These are phyloP conservation scores for Pythium monospermum DNA, from an alignment of 352 stramenopile species.

Conservation along the genomic window DNA sequence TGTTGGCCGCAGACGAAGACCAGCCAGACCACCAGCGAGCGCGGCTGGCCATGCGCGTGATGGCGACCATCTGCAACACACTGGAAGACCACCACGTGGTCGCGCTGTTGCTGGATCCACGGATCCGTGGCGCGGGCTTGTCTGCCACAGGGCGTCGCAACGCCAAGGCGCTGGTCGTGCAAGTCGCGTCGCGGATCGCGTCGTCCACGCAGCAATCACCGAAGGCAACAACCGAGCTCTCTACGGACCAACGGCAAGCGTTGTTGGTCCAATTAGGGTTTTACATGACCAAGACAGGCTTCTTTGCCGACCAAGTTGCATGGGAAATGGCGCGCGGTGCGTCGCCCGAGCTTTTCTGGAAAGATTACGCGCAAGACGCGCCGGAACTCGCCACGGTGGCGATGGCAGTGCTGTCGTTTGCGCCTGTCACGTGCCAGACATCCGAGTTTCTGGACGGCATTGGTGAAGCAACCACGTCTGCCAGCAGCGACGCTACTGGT, in stretches of 20 bases:
- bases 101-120: conserved; percentile 43
- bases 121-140: conserved; percentile 32
- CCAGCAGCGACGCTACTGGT: no score
- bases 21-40: not conserved
- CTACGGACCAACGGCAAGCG: conserved; percentile 2
- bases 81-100: conserved; percentile 37
- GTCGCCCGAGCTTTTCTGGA: conserved; percentile 39
- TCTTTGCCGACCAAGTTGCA: conserved; percentile 35
- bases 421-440: not conserved
- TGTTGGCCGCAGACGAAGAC: conserved; percentile 13
- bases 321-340: conserved; percentile 46
- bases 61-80: conserved; percentile 4
- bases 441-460: not conserved
- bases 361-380: conserved; percentile 41
- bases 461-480: no score
- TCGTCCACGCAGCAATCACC: not conserved
- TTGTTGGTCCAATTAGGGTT: conserved; percentile 36
- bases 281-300: conserved; percentile 29
- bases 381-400: conserved; percentile 35
- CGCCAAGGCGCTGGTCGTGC: conserved; percentile 39
- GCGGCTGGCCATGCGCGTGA: conserved; percentile 8
- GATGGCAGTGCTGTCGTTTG: conserved; percentile 26
- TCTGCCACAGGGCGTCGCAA: conserved; percentile 36
- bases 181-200: conserved; percentile 26
- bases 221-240: conserved; percentile 6